A percentile compares a stretch with the other conserved stretches of the same genome.
These are phyloP conservation scores for Canavalia ensiformis DNA, from an alignment of 306 rosid species.

Conservation along the genomic window DNA sequence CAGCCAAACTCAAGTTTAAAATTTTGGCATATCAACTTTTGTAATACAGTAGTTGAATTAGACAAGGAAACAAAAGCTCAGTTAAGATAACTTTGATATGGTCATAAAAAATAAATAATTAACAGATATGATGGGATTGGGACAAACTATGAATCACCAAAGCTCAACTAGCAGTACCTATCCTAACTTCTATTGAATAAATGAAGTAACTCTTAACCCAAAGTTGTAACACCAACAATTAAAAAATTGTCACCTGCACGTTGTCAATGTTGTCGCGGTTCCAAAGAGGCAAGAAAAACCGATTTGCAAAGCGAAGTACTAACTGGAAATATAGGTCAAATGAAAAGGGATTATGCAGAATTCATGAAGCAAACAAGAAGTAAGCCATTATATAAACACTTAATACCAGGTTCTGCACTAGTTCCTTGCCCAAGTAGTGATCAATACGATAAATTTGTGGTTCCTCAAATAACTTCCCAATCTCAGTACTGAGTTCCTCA, in stretches of 20 bases:
- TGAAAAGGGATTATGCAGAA: conserved; percentile 43
- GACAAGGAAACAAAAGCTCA: conserved; percentile 26
- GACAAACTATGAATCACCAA: conserved; percentile 28
- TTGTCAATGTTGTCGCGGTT: conserved; percentile 88
- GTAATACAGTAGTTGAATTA: conserved; percentile 23
- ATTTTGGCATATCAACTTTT: conserved; percentile 2
- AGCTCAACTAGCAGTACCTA: background rate
- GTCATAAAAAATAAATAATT: background rate
- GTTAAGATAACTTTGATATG: conserved; percentile 11
- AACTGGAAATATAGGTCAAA: conserved; percentile 61
- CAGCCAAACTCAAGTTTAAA: conserved; percentile 18
- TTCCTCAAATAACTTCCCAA: conserved; percentile 82
- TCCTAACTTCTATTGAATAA: background rate
- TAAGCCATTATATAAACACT: conserved; percentile 26
- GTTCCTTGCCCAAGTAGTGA: conserved; percentile 92
- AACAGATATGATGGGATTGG: conserved; percentile 14
- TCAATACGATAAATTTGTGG: conserved; percentile 86
- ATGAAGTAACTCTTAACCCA: conserved; percentile 32
- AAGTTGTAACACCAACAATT: conserved; percentile 30
- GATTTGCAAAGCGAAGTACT: conserved; percentile 93
- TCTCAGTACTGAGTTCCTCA: conserved; percentile 78
- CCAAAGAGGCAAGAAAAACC: conserved; percentile 87
- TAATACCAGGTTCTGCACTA: conserved; percentile 88
- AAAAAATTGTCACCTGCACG: conserved; percentile 71
- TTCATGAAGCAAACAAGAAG: conserved; percentile 40